Conservation (phyloP, 345 rosid genomes). For the Chamaenerion angustifolium region DNA sequence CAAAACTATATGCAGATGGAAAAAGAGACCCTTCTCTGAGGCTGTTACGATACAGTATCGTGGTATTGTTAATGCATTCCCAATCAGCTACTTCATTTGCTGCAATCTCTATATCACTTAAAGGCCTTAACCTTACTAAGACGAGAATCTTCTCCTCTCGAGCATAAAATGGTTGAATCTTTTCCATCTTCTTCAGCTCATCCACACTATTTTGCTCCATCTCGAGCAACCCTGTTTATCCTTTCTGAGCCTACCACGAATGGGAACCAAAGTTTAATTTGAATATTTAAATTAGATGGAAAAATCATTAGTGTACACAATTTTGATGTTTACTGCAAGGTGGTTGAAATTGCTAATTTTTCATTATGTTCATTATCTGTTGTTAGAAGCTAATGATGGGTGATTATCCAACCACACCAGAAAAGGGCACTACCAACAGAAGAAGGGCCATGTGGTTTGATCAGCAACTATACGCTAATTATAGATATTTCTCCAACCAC, state of each 20-base stretch:
- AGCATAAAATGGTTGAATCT: slow-evolving; percentile 40
- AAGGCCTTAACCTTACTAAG: slow-evolving; percentile 85
- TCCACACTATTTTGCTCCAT: slow-evolving; percentile 83
- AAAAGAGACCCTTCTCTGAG: slow-evolving; percentile 90
- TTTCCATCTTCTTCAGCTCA: slow-evolving; percentile 58
- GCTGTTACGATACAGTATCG: slow-evolving; percentile 77
- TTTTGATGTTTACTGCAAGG: slow-evolving; percentile 24
- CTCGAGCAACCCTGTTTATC: slow-evolving; percentile 8
- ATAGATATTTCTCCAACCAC: slow-evolving; percentile 22
- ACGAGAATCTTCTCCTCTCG: slow-evolving; percentile 86
- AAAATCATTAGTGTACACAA: slow-evolving; percentile 13
- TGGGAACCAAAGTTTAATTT: neutral
- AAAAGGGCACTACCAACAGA: slow-evolving; percentile 23
- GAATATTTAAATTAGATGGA: slow-evolving; percentile 9
- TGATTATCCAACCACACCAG: slow-evolving; percentile 35
- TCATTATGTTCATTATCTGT: slow-evolving; percentile 14
- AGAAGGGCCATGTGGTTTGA: slow-evolving; percentile 18
- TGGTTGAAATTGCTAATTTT: slow-evolving; percentile 23
- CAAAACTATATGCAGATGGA: slow-evolving; percentile 83
- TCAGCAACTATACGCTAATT: slow-evolving; percentile 21
- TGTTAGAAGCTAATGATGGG: slow-evolving; percentile 26
- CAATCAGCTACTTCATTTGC: slow-evolving; percentile 78
- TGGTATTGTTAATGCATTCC: slow-evolving; percentile 87
- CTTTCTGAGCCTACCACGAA: slow-evolving; percentile 14
- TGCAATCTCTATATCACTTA: slow-evolving; percentile 69